Conservation (phyloP, 176 grass and related monocot genomes). For the Oryza meyeriana region DNA sequence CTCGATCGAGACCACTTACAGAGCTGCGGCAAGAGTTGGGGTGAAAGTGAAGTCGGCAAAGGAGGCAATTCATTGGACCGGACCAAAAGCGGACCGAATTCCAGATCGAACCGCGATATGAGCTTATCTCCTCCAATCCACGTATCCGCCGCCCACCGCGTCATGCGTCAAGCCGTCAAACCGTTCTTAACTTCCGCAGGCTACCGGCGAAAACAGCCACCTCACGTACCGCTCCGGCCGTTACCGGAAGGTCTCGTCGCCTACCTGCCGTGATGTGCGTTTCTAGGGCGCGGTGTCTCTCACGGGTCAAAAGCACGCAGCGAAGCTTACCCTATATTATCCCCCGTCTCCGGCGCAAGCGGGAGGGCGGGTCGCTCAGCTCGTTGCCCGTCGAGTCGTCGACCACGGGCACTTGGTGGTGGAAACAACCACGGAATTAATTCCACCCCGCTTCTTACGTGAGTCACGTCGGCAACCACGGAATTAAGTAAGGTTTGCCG, state of each 20-base stretch:
- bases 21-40: not conserved
- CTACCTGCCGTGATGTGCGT: not conserved
- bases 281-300: not conserved
- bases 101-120: not conserved
- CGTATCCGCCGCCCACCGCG: not conserved
- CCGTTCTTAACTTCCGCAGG: not conserved
- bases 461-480: too few relatives aligned
- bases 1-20: not conserved
- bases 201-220: not conserved
- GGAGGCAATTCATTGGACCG: not conserved
- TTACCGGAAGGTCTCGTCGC: not conserved
- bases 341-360: not conserved
- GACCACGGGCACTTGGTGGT: not conserved
- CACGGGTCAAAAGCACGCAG: constrained; percentile 8
- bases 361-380: not conserved
- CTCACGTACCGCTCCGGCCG: not conserved
- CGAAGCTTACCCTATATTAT: constrained; percentile 6
- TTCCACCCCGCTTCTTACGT: not conserved
- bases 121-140: constrained; percentile 23
- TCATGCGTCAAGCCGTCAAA: constrained; percentile 23
- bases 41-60: not conserved
- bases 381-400: not conserved
- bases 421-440: not conserved
- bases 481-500: not conserved
- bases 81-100: not conserved